Evolutionary conservation across 2,329 filamentous ascomycete genomes (phyloP), one percentile per base, ranked within the genome.

Genomic region (Cadophora malorum): DNA sequence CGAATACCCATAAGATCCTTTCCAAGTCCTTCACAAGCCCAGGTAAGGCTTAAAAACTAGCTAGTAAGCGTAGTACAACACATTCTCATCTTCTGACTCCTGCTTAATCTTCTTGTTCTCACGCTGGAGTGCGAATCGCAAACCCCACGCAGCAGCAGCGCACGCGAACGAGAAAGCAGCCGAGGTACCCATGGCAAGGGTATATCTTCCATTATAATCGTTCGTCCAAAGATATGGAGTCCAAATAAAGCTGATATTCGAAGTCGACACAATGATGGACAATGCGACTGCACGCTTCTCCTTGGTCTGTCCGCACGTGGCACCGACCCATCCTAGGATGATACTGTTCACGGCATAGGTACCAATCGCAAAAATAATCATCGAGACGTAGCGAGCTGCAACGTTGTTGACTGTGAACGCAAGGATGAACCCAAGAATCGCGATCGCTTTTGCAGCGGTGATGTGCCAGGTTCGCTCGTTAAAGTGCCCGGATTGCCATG

Each of bases 221-320:
- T 78, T 73, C 1, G 77, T 76, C 76, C 78, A 80, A 2, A 81
- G 71, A 65, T 80, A 80, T 16, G 79, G 78, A 7, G 79, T 79
- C 74, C 78, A 81, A 35, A 81, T 76, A 66, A 79, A 80, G 10
- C 74, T 76, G 1, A 74, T 75, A 64, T 80, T 80, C 28, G 75
- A 75, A n/a, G 79, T 74, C 0, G 76, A 78, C 25, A 77, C 79
- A 7, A 79, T 78, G 33, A 80, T 77, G 9, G 76, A 76, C 1
- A 80, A 65, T 8, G 77, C 74, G 7, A 74, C 75, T 1, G 79
- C 78, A 59, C 79, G 79, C 71, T 80, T 80, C 67, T 81, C 79
- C 21, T 78, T 79, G 0, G 78, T 80, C 64, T 80, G 79, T 3
- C 77, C 78, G 38, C 77, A 78, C 0, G 77, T 79, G 1, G 71